A percentile compares a stretch with the other conserved stretches of the same genome.
Conservation (phyloP, 805 yeast genomes). For the Ogataea naganishii region DNA sequence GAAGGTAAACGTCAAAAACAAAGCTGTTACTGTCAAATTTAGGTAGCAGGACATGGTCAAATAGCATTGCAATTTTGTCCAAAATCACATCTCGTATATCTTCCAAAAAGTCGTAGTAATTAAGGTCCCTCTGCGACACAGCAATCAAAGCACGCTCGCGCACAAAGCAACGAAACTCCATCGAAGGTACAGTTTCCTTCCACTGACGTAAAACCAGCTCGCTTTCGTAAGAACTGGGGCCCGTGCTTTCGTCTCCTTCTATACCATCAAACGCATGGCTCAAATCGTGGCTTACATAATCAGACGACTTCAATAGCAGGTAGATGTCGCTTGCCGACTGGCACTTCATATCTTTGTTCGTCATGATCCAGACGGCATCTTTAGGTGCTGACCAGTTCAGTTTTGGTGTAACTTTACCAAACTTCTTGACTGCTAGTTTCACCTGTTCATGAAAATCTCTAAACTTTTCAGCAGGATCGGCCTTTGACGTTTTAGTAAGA, state of each 20-base stretch:
- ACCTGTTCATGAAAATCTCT: slow-evolving; percentile 52
- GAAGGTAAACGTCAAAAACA: slow-evolving; percentile 77
- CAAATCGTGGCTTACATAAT: slow-evolving; percentile 80
- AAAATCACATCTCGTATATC: slow-evolving; percentile 39
- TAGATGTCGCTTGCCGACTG: slow-evolving; percentile 66
- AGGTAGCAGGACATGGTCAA: slow-evolving; percentile 35
- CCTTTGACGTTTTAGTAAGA: slow-evolving; percentile 5
- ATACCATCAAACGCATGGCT: slow-evolving; percentile 57
- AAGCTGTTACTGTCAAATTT: slow-evolving; percentile 47
- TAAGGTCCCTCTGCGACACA: slow-evolving; percentile 78
- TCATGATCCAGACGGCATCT: slow-evolving; percentile 88
- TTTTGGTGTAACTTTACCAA: slow-evolving; percentile 73
- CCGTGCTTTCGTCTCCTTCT: slow-evolving; percentile 23
- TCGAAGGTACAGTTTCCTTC: slow-evolving; percentile 77
- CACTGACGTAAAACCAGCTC: slow-evolving; percentile 79
- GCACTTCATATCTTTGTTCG: slow-evolving; percentile 71
- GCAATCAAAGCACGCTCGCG: slow-evolving; percentile 56
- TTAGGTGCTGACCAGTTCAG: slow-evolving; percentile 96
- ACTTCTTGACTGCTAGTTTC: slow-evolving; percentile 31
- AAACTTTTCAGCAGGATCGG: slow-evolving; percentile 43
- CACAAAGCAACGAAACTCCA: slow-evolving; percentile 87
- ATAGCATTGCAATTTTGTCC: slow-evolving; percentile 44
- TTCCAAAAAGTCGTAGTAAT: slow-evolving; percentile 65
- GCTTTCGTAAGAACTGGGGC: slow-evolving; percentile 23
- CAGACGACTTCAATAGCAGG: slow-evolving; percentile 74